These are phyloP conservation scores for Euptelea pleiosperma DNA, from an alignment of 164 flowering plant genomes.

Conservation along the genomic window DNA sequence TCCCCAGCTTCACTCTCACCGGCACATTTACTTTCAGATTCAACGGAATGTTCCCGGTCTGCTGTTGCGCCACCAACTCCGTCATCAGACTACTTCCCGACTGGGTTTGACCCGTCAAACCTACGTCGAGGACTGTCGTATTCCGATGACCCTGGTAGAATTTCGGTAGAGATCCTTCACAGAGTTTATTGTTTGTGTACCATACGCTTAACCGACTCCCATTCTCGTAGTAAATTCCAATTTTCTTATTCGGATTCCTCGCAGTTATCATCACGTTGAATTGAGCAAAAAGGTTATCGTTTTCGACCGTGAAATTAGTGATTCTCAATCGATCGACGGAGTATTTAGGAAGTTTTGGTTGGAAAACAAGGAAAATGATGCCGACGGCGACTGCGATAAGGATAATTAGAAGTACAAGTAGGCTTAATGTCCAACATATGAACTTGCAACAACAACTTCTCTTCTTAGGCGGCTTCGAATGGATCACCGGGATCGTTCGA, in stretches of 20 bases:
- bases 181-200: constrained; percentile 44
- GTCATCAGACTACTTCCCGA: constrained; percentile 38
- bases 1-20: constrained; percentile 70
- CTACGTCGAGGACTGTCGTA: constrained; percentile 54
- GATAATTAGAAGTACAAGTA: constrained; percentile 41
- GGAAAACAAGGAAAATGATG: constrained; percentile 58
- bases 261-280: constrained; percentile 71
- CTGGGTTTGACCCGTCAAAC: constrained; percentile 45
- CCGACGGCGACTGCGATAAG: constrained; percentile 38
- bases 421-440: constrained; percentile 55
- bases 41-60: constrained; percentile 64
- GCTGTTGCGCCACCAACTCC: constrained; percentile 38
- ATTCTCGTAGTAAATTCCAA: constrained; percentile 74
- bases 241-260: constrained; percentile 71
- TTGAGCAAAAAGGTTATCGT: constrained; percentile 44
- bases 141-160: constrained; percentile 90
- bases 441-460: constrained; percentile 54
- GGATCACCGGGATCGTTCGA: constrained; percentile 26
- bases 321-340: constrained; percentile 53
- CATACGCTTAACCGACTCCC: constrained; percentile 59
- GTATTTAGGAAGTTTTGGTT: constrained; percentile 72
- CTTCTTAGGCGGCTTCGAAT: constrained; percentile 41
- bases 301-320: constrained; percentile 39
- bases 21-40: constrained; percentile 55
- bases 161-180: constrained; percentile 59